These are phyloP conservation scores for Yamadazyma diddensiae DNA, from an alignment of 1,139 yeast genomes.

Conservation along the genomic window DNA sequence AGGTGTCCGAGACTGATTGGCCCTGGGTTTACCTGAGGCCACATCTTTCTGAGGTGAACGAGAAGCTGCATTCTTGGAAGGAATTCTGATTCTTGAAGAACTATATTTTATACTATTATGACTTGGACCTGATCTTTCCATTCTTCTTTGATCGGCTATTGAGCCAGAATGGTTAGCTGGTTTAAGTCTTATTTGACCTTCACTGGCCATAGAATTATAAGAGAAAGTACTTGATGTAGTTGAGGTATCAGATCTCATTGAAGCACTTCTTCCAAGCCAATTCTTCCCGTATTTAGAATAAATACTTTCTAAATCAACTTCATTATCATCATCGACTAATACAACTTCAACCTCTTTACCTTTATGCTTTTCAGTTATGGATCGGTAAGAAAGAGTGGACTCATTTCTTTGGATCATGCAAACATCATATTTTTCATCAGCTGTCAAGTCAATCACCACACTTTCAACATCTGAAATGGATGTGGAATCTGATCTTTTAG, in stretches of 20 bases:
- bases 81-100: slow-evolving; percentile 20
- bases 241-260: slow-evolving; percentile 17
- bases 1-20: too few species aligned
- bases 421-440: slow-evolving; percentile 38
- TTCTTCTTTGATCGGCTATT: slow-evolving; percentile 4
- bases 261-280: slow-evolving; percentile 25
- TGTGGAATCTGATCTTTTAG: slow-evolving; percentile 18
- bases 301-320: slow-evolving; percentile 33
- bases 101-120: slow-evolving; percentile 16
- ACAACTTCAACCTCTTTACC: slow-evolving; percentile 49
- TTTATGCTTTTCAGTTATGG: slow-evolving; percentile 38
- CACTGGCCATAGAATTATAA: slow-evolving; percentile 16
- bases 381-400: slow-evolving; percentile 35
- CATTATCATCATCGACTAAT: slow-evolving; percentile 33
- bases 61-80: slow-evolving; percentile 4
- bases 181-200: slow-evolving; percentile 17
- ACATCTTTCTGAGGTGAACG: background rate
- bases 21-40: background rate
- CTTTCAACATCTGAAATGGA: slow-evolving; percentile 35
- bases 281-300: slow-evolving; percentile 42
- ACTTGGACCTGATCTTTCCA: slow-evolving; percentile 6
- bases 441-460: slow-evolving; percentile 43
- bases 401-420: slow-evolving; percentile 35
- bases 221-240: slow-evolving; percentile 15
- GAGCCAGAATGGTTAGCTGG: background rate